Evolutionary conservation across 768 basidiomycete genomes (phyloP).

Genomic region (Tricholoma furcatifolium): DNA sequence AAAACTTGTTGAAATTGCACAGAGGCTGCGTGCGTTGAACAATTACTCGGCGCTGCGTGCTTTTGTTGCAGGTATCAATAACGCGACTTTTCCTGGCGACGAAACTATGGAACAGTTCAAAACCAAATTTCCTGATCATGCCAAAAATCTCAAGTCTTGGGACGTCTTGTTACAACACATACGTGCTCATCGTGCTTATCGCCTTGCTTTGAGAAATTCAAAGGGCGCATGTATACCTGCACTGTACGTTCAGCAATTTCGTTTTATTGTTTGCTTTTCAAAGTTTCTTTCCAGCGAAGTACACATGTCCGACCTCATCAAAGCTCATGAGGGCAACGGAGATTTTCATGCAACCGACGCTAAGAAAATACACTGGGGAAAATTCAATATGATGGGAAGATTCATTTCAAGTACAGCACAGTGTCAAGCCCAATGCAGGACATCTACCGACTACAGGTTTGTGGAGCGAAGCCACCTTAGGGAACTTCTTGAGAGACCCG

Average conservation of each 20-base stretch:
- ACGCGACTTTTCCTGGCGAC: constrained; percentile 74
- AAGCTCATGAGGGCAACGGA: constrained; percentile 80
- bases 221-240: constrained; percentile 88
- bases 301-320: constrained; percentile 86
- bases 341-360: constrained; percentile 68
- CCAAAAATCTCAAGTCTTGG: constrained; percentile 80
- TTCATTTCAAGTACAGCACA: constrained; percentile 77
- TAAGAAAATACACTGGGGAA: constrained; percentile 89
- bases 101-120: constrained; percentile 76
- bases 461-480: constrained; percentile 52
- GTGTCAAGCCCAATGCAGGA: constrained; percentile 75
- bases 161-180: constrained; percentile 81
- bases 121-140: constrained; percentile 59
- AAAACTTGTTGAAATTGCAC: constrained; percentile 83
- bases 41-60: constrained; percentile 94
- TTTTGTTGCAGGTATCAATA: constrained; percentile 91
- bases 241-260: constrained; percentile 44
- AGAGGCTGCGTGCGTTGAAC: constrained; percentile 75
- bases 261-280: constrained; percentile 8
- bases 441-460: constrained; percentile 59
- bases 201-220: constrained; percentile 81
- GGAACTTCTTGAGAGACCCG: constrained; percentile 52
- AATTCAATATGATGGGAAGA: constrained; percentile 89
- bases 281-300: constrained; percentile 65
- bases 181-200: constrained; percentile 87